Evolutionary conservation across 768 basidiomycete genomes (phyloP).

Genomic region (Tylopilus sp.): DNA sequence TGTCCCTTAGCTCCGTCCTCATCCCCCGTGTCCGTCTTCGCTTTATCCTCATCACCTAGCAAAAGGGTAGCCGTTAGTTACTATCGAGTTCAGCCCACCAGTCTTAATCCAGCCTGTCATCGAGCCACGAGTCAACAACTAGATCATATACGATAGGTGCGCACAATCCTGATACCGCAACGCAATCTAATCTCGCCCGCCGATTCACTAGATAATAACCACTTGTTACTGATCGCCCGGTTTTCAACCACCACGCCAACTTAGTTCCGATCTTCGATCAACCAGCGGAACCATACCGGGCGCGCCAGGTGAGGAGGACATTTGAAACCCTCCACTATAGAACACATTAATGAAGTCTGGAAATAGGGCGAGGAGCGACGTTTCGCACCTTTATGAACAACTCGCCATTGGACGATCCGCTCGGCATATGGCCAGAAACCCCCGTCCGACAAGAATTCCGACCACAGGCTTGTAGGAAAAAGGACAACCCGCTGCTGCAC

Average conservation of each 20-base stretch:
- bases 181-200: slow-evolving; percentile 65
- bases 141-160: too few relatives aligned
- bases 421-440: background rate
- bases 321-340: background rate
- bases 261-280: background rate
- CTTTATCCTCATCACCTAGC: too few relatives aligned
- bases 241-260: too few relatives aligned
- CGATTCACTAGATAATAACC: too few relatives aligned
- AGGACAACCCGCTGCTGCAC: background rate
- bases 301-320: background rate
- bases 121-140: too few relatives aligned
- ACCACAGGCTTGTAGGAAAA: background rate
- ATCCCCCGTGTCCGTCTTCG: too few relatives aligned
- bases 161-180: slow-evolving; percentile 61
- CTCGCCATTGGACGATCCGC: background rate
- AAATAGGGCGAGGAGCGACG: background rate
- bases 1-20: too few relatives aligned
- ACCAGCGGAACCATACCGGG: background rate
- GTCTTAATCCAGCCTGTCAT: too few relatives aligned
- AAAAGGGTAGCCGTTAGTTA: too few relatives aligned
- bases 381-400: background rate
- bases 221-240: too few relatives aligned
- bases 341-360: background rate
- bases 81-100: too few relatives aligned
- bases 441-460: background rate